A percentile compares a stretch with the other conserved stretches of the same genome.
phyloP scores from a whole-genome alignment of 2,329 filamentous ascomycete genomes.

The Venturiaceae sp. region DNA sequence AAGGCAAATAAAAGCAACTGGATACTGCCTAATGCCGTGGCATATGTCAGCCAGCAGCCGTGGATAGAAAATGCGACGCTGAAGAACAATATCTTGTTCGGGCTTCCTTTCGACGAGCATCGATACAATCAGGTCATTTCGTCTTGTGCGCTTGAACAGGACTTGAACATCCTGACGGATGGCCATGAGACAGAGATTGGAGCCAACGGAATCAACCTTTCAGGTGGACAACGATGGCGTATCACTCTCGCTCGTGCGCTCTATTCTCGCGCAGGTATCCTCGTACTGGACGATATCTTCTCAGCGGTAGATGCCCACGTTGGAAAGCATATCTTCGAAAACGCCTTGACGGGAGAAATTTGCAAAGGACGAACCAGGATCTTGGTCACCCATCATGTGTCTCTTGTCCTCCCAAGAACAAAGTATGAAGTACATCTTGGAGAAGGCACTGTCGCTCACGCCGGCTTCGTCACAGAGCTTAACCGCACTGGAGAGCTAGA shows the following conservation, averaged over 20 bases:
- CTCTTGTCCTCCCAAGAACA: slow-evolving; percentile 58
- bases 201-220: slow-evolving; percentile 75
- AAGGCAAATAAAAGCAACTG: slow-evolving; percentile 34
- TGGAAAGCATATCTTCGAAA: slow-evolving; percentile 67
- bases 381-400: slow-evolving; percentile 71
- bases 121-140: slow-evolving; percentile 62
- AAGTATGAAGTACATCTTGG: slow-evolving; percentile 67
- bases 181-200: slow-evolving; percentile 76
- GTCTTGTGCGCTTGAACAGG: slow-evolving; percentile 65
- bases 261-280: slow-evolving; percentile 10
- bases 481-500: slow-evolving; percentile 34
- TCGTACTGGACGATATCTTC: slow-evolving; percentile 12
- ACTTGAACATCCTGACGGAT: slow-evolving; percentile 65
- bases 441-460: slow-evolving; percentile 54
- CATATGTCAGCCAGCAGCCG: slow-evolving; percentile 13
- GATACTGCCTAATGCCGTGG: slow-evolving; percentile 6
- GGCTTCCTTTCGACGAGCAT: slow-evolving; percentile 57
- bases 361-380: slow-evolving; percentile 63
- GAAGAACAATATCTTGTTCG: slow-evolving; percentile 70
- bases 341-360: slow-evolving; percentile 63
- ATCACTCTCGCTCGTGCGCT: slow-evolving; percentile 12
- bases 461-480: slow-evolving; percentile 55
- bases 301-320: slow-evolving; percentile 45
- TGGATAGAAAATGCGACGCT: slow-evolving; percentile 81
- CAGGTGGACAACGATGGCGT: slow-evolving; percentile 55